Base-by-base conservation (phyloP, 202 grass and related monocot genomes). In the Hordeum pubiflorum region DNA sequence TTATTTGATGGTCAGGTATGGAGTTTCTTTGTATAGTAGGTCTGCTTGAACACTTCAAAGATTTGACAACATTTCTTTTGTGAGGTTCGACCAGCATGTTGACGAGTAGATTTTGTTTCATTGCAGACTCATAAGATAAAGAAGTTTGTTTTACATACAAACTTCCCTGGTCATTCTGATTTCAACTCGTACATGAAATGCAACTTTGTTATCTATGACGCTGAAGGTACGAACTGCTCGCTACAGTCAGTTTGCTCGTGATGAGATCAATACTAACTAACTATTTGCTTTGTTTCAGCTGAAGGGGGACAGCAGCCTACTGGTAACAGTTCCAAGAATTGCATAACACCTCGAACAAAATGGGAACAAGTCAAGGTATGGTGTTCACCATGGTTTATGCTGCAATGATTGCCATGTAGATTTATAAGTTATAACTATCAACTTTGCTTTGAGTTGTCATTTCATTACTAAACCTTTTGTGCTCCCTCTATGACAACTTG, bases 71-170 rank as follows among this genome's bases (percentile, higher is more conserved):
- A 52, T 58, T 37, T 39, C 27, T 72, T 69, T 40, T 66, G 62
- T 18, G 26, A 83, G 17, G 11, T 60, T 75, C 31, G 69, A 58
- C 66, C 14, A 62, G 22, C 52, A 74, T 38, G 52, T 31, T 89
- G 32, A 86, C 13, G 14, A 58, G 14, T 69, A n/a, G 2, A 12
- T 80, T 70, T 46, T 81, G 1, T 78, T 46, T 83, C 36, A 55
- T 70, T 82, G 71, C 89, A 96, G 96, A 99, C 92, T 27, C 96
- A 99, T 41, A 90, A 63, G 79, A 96, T 99, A 87, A 99, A 99
- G 81, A 99, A 99, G 85, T 99, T 99, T 77, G 96, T 99, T 83
- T 87, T 99, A 75, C 96, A 99, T 52, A 93, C 96, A 71, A 99
- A 99, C 81, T 88, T 93, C 61, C 96, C 92, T 24, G 96, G 96